A percentile compares a stretch with the other conserved stretches of the same genome.
phyloP scores from a whole-genome alignment of 2,329 filamentous ascomycete genomes.

The Nemania abortiva region DNA sequence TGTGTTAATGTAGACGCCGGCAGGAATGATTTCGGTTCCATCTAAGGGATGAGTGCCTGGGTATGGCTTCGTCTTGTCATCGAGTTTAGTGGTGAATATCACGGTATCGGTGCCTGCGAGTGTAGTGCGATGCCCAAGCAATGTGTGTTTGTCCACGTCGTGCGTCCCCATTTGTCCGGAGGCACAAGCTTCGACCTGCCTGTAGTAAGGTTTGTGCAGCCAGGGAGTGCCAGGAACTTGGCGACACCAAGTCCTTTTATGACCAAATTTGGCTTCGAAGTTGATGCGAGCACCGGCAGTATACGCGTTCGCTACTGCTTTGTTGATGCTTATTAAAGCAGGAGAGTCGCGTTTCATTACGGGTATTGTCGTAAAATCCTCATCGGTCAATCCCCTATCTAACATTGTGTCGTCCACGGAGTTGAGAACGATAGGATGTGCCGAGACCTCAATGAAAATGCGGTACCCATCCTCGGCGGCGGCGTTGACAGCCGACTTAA shows the following conservation, averaged over 20 bases:
- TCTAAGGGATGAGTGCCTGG: conserved; percentile 55
- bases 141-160: conserved; percentile 53
- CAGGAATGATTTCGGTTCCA: conserved; percentile 59
- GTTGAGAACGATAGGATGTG: conserved; percentile 57
- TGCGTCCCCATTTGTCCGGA: conserved; percentile 37
- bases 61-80: conserved; percentile 56
- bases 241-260: conserved; percentile 22
- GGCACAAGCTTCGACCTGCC: conserved; percentile 41
- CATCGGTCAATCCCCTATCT: conserved; percentile 45
- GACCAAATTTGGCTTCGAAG: conserved; percentile 24
- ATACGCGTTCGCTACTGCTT: conserved; percentile 11
- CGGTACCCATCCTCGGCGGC: conserved; percentile 53
- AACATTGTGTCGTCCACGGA: conserved; percentile 57
- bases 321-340: conserved; percentile 15
- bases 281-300: conserved; percentile 18
- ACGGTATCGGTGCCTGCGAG: conserved; percentile 48
- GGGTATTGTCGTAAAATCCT: conserved; percentile 50
- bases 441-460: conserved; percentile 57
- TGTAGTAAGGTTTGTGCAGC: conserved; percentile 46
- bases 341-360: conserved; percentile 49
- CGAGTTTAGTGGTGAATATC: conserved; percentile 53
- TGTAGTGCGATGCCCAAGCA: conserved; percentile 51
- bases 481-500: conserved; percentile 52
- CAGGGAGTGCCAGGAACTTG: conserved; percentile 43
- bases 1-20: conserved; percentile 56